Base-by-base conservation (phyloP, 306 rosid genomes). In the Acacia melanoxylon region DNA sequence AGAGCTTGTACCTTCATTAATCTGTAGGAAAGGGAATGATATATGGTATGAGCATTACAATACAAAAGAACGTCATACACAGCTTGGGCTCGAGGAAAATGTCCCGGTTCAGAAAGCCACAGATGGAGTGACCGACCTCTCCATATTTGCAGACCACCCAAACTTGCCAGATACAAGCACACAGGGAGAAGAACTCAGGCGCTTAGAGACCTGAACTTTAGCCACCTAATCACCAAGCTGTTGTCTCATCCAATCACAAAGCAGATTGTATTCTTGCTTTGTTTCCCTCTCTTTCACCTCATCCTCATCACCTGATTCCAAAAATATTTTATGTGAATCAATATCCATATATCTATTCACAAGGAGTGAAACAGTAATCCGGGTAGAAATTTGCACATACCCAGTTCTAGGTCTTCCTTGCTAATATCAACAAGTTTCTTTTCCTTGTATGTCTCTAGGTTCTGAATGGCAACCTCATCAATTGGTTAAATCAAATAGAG, bases 61-160 rank as follows among this genome's bases (percentile, higher is more conserved):
- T 66, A 51, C 3, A 17, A 31, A 66, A 49, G 78, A 29, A 44
- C 12, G 35, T 27, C 42, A 83, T 76, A 40, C 63, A 78, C 35
- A 4, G 59, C 44, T 19, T 37, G 27, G 31, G 35, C 44, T 33
- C 48, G 8, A 49, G 25, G 41, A 54, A 51, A 48, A 68, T 20
- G 66, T 73, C 33, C 10, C 22, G 33, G 16, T 68, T 44, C 48
- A 16, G 5, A 56, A 80, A 29, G 63, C 42, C 76, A 40, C 71
- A 54, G 58, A 71, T 7, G 13, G 13, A 44, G 45, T 45, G 74
- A 73, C 89, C 31, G 29, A 96, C 98, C 99, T 96, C 86, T 96
- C 99, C 99, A 96, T 96, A 78, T 93, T 96, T 48, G 99, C 99
- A 27, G 98, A 96, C 99, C 99, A 96, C 58, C 97, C 97, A 88